Conservation (phyloP, 441 rosid genomes). For the Gossypium aridum region DNA sequence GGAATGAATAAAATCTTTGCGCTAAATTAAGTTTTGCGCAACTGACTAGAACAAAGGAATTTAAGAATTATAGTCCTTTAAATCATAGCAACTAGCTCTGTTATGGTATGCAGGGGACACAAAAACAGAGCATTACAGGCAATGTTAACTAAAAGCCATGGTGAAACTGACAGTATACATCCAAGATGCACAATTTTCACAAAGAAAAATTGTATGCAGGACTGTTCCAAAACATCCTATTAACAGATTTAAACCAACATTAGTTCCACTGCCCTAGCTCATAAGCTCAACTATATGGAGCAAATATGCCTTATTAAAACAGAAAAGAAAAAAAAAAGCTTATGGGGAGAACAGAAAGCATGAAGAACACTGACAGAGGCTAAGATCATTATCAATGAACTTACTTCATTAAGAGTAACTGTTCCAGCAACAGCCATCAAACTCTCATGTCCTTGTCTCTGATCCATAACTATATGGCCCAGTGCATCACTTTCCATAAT, state of each 20-base stretch:
- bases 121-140: neutral
- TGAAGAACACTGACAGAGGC: slow-evolving; percentile 5
- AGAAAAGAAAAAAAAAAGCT: neutral
- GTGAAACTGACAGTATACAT: neutral
- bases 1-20: neutral
- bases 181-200: neutral
- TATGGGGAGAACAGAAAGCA: slow-evolving; percentile 6
- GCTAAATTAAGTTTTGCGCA: neutral
- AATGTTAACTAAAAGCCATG: slow-evolving; percentile 4
- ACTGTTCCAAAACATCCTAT: neutral
- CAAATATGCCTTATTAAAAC: neutral
- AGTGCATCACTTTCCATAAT: slow-evolving; percentile 98
- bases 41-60: neutral
- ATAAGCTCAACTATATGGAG: neutral
- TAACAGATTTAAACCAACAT: neutral
- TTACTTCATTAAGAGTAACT: slow-evolving; percentile 88
- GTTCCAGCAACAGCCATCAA: slow-evolving; percentile 87
- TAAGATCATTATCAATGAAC: slow-evolving; percentile 12
- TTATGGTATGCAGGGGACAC: neutral
- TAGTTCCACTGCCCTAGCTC: neutral
- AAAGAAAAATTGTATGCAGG: neutral
- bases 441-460: slow-evolving; percentile 92
- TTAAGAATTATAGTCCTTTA: neutral
- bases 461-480: slow-evolving; percentile 96
- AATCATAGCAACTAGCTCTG: slow-evolving; percentile 1